Evolutionary conservation across 2,329 filamentous ascomycete species (phyloP).

Genomic region (Rutstroemia sp.): DNA sequence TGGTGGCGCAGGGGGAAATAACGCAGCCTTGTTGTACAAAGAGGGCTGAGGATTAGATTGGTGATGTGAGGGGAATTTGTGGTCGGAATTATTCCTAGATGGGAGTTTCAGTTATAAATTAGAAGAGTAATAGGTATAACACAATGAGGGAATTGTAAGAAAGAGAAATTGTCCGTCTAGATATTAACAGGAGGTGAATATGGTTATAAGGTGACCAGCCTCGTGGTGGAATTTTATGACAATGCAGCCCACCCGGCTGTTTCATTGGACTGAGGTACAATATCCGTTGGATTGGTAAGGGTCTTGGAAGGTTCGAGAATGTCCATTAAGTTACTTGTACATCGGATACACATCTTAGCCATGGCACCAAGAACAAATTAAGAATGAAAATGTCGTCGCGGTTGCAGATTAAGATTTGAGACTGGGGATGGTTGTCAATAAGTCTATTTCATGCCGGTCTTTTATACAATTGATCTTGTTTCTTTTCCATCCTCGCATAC

Average conservation of each 20-base stretch:
- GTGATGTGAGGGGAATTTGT: too few relatives aligned
- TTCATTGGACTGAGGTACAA: not conserved
- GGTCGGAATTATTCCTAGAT: too few relatives aligned
- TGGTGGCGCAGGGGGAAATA: too few relatives aligned
- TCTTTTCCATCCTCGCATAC: not conserved
- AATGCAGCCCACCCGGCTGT: not conserved
- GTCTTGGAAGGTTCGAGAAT: constrained; percentile 1
- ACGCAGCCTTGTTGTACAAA: too few relatives aligned
- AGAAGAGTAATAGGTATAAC: too few relatives aligned
- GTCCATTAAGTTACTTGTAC: not conserved
- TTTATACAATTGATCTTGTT: constrained; percentile 10
- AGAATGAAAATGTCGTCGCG: not conserved
- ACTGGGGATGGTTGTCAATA: not conserved
- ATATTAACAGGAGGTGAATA: too few relatives aligned
- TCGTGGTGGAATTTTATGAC: not conserved
- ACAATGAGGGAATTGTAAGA: too few relatives aligned
- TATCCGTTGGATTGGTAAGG: not conserved
- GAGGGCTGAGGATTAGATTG: too few relatives aligned
- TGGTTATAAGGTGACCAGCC: not conserved
- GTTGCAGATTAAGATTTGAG: not conserved
- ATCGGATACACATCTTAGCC: not conserved
- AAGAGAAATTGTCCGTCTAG: too few relatives aligned
- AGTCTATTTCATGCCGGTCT: constrained; percentile 7
- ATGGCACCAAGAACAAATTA: not conserved
- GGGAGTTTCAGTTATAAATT: too few relatives aligned